These are phyloP conservation scores for Chrysanthemum seticuspe DNA, from an alignment of 129 eudicot species.

Conservation along the genomic window DNA sequence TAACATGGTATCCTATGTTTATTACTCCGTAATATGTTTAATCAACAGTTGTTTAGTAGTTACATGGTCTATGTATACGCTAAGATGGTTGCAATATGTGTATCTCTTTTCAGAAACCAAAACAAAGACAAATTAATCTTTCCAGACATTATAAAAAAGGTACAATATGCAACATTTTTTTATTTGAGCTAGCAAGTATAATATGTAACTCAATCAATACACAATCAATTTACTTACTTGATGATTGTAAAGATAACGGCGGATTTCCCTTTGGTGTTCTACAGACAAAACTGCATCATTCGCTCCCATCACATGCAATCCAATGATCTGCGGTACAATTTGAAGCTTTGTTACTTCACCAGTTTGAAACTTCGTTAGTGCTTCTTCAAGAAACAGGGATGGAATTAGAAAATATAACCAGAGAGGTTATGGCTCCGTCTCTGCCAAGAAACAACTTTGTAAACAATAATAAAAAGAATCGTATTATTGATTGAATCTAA, in stretches of 20 bases:
- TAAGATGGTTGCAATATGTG: too few relatives aligned
- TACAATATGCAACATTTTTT: too few relatives aligned
- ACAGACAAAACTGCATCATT: conserved; percentile 27
- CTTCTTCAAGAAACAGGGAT: background rate
- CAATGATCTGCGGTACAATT: conserved; percentile 39
- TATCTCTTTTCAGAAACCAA: too few relatives aligned
- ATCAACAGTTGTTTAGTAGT: background rate
- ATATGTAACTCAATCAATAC: background rate
- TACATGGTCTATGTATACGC: background rate
- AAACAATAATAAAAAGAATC: too few relatives aligned
- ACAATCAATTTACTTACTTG: conserved; percentile 39
- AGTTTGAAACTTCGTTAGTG: background rate
- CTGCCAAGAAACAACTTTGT: too few relatives aligned
- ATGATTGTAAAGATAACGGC: conserved; percentile 62
- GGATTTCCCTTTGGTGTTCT: conserved; percentile 49
- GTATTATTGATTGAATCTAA: too few relatives aligned
- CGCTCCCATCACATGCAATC: conserved; percentile 47
- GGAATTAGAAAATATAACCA: too few relatives aligned
- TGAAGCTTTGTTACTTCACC: conserved; percentile 13
- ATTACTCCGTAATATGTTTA: background rate
- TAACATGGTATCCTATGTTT: too few relatives aligned
- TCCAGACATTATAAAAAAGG: too few relatives aligned
- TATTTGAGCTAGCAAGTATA: background rate
- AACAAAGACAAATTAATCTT: too few relatives aligned
- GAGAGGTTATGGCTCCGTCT: too few relatives aligned